These are phyloP conservation scores for Globisporangium yorkense DNA, from an alignment of 352 stramenopile genomes.

Conservation along the genomic window DNA sequence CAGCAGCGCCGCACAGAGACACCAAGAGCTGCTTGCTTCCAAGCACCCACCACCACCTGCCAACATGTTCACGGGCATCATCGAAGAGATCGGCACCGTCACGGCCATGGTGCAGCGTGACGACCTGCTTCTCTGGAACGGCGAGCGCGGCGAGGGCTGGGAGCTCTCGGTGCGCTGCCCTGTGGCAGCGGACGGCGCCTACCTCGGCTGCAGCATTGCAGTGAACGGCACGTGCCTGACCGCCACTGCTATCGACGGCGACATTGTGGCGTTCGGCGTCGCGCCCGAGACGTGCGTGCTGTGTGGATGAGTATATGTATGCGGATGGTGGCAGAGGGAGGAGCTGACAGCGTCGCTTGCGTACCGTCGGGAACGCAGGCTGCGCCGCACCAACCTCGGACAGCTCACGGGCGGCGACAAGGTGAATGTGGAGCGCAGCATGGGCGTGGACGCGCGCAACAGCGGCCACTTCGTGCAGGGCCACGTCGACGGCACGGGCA, in stretches of 20 bases:
- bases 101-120: conserved; percentile 87
- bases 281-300: conserved; percentile 89
- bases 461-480: conserved; percentile 98
- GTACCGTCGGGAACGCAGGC: conserved; percentile 14
- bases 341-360: neutral
- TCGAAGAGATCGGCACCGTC: conserved; percentile 97
- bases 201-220: conserved; percentile 94
- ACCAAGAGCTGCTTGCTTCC: no score
- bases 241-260: conserved; percentile 86
- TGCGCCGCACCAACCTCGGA: conserved; percentile 90
- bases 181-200: conserved; percentile 82
- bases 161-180: conserved; percentile 83
- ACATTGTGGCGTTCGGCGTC: conserved; percentile 90
- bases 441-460: conserved; percentile 90
- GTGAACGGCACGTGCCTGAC: conserved; percentile 98
- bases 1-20: neutral
- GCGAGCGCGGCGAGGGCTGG: conserved; percentile 81
- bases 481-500: conserved; percentile 95
- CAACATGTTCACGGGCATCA: conserved; percentile 97
- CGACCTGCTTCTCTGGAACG: conserved; percentile 96
- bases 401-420: conserved; percentile 84
- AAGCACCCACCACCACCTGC: neutral
- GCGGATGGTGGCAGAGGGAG: neutral
- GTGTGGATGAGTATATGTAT: no score
- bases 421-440: conserved; percentile 92